These are phyloP conservation scores for Yueomyces sp. DNA, from an alignment of 1,139 yeast species.

Conservation along the genomic window DNA sequence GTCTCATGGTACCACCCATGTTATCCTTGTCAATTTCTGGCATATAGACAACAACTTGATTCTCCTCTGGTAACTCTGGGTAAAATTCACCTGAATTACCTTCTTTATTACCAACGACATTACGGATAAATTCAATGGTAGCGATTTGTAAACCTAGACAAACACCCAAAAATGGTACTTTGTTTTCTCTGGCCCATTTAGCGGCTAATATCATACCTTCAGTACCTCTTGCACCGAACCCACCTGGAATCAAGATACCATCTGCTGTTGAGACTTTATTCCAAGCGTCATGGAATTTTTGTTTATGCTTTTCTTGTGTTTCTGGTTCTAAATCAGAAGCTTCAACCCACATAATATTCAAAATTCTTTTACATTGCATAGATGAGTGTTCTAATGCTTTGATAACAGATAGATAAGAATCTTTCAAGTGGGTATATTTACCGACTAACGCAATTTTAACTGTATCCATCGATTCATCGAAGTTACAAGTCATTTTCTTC, in stretches of 20 bases:
- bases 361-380: constrained; percentile 72
- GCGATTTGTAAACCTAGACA: constrained; percentile 97
- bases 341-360: constrained; percentile 92
- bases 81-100: constrained; percentile 84
- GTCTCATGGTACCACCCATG: constrained; percentile 98
- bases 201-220: constrained; percentile 98
- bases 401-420: constrained; percentile 87
- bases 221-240: constrained; percentile 93
- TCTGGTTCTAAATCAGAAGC: constrained; percentile 79
- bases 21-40: constrained; percentile 94
- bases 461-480: constrained; percentile 71
- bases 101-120: constrained; percentile 52
- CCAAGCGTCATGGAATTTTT: constrained; percentile 91
- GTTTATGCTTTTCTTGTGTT: constrained; percentile 48
- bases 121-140: constrained; percentile 84
- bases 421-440: constrained; percentile 90
- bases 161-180: constrained; percentile 89
- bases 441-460: constrained; percentile 96
- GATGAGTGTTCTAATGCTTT: constrained; percentile 93
- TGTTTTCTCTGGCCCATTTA: constrained; percentile 92
- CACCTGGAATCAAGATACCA: constrained; percentile 97
- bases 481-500: constrained; percentile 63
- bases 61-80: constrained; percentile 40
- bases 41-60: constrained; percentile 88
- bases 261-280: constrained; percentile 86